These are phyloP conservation scores for Pseudogymnoascus sp. DNA, from an alignment of 2,329 filamentous ascomycete species.

Conservation along the genomic window DNA sequence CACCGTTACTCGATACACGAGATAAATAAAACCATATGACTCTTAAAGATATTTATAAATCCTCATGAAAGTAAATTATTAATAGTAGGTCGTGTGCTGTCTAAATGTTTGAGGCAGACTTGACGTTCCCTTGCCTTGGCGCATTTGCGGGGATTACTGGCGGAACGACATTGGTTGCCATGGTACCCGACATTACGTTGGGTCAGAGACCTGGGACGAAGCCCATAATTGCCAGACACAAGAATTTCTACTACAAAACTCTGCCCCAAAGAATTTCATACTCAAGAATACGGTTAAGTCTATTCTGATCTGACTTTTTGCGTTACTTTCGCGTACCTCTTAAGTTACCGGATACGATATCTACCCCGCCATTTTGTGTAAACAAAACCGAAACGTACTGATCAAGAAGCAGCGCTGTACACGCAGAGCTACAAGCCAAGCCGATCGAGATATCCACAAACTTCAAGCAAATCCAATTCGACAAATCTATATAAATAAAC, in stretches of 20 bases:
- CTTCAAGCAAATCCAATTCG: background rate
- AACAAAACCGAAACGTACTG: conserved; percentile 32
- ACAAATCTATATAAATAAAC: background rate
- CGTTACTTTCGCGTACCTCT: background rate
- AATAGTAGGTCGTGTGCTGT: background rate
- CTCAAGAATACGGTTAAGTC: background rate
- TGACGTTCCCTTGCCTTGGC: background rate
- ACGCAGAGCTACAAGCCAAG: background rate
- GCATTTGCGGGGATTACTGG: background rate
- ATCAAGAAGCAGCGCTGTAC: conserved; percentile 39
- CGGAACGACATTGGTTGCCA: background rate
- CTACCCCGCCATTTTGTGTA: background rate
- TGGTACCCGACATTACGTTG: background rate
- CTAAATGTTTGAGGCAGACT: background rate
- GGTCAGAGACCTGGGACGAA: background rate
- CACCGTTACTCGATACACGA: background rate
- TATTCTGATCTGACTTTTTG: background rate
- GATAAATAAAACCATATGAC: background rate
- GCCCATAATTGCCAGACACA: background rate
- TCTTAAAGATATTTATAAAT: background rate
- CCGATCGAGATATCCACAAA: background rate
- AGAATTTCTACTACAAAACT: background rate
- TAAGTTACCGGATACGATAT: background rate
- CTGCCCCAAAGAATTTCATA: background rate
- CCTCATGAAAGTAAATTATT: background rate